Evolutionary conservation across 331 rosid species (phyloP).

Genomic region (Quercus tomentella): DNA sequence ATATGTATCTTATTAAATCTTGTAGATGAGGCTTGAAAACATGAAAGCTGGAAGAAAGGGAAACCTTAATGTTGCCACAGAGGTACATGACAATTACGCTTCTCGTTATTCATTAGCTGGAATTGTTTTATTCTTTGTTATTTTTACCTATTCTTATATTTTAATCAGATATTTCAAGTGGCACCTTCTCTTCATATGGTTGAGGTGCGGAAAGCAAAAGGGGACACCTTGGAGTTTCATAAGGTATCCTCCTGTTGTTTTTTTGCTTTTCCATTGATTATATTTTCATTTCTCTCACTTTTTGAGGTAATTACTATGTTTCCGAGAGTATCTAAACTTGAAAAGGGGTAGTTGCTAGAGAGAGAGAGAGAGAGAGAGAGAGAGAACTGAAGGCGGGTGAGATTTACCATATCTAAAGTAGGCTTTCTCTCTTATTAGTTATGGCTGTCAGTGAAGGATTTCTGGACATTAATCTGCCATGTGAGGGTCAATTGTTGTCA

Average conservation of each 20-base stretch:
- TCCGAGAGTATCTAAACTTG: background rate
- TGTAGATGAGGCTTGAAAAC: constrained; percentile 91
- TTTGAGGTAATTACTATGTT: background rate
- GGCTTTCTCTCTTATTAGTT: background rate
- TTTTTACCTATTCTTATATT: constrained; percentile 1
- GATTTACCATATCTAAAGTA: background rate
- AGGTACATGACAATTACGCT: constrained; percentile 40
- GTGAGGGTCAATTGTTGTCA: background rate
- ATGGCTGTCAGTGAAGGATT: background rate
- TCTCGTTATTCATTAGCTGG: background rate
- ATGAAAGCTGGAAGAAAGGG: constrained; percentile 97
- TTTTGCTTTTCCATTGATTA: background rate
- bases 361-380: background rate
- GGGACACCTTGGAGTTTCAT: constrained; percentile 97
- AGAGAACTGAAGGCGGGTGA: background rate
- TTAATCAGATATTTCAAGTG: constrained; percentile 83
- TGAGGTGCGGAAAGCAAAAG: constrained; percentile 95
- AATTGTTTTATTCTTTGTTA: constrained; percentile 4
- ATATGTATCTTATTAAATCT: constrained; percentile 1
- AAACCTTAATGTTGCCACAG: constrained; percentile 95
- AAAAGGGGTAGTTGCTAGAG: background rate
- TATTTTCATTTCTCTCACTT: background rate
- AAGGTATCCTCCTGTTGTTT: constrained; percentile 50
- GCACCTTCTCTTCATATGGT: constrained; percentile 99
- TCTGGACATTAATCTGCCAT: background rate